A percentile compares a stretch with the other conserved stretches of the same genome.
Conservation (phyloP, 140 eudicot species). For the Ambrosia hybrid region DNA sequence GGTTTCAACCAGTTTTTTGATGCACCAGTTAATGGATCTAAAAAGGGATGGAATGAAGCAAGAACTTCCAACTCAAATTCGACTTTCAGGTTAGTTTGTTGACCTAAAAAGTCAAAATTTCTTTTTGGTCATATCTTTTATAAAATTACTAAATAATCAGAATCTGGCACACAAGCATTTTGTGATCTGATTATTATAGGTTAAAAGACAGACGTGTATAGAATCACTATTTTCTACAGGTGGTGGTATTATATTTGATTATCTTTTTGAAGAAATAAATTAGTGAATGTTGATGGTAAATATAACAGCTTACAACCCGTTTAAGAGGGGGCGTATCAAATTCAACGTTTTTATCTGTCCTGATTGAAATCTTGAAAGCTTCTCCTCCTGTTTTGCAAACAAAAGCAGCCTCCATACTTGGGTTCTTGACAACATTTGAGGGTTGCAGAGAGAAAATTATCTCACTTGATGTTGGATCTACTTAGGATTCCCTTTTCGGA, state of each 20-base stretch:
- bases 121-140: slow-evolving; percentile 4
- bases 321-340: slow-evolving; percentile 40
- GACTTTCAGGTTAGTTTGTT: slow-evolving; percentile 43
- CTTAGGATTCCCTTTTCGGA: slow-evolving; percentile 50
- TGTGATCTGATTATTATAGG: too few relatives aligned
- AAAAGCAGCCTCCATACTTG: slow-evolving; percentile 82
- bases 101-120: slow-evolving; percentile 6
- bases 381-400: slow-evolving; percentile 51
- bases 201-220: too few relatives aligned
- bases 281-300: not conserved
- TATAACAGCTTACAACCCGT: slow-evolving; percentile 41
- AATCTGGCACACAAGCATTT: too few relatives aligned
- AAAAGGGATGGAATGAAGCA: slow-evolving; percentile 40
- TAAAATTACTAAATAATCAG: not conserved
- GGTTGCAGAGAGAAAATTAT: slow-evolving; percentile 40
- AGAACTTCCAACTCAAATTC: slow-evolving; percentile 20
- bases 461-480: slow-evolving; percentile 57
- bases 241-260: too few relatives aligned
- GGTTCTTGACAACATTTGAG: slow-evolving; percentile 52
- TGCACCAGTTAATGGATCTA: slow-evolving; percentile 67
- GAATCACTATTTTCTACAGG: too few relatives aligned
- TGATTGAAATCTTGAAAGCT: slow-evolving; percentile 53
- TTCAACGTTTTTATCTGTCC: slow-evolving; percentile 46
- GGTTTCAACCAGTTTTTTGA: slow-evolving; percentile 52
- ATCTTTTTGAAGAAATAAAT: too few relatives aligned